Base-by-base conservation (phyloP, 1,284 basidiomycete species). In the Fomitopsis schrenkii region DNA sequence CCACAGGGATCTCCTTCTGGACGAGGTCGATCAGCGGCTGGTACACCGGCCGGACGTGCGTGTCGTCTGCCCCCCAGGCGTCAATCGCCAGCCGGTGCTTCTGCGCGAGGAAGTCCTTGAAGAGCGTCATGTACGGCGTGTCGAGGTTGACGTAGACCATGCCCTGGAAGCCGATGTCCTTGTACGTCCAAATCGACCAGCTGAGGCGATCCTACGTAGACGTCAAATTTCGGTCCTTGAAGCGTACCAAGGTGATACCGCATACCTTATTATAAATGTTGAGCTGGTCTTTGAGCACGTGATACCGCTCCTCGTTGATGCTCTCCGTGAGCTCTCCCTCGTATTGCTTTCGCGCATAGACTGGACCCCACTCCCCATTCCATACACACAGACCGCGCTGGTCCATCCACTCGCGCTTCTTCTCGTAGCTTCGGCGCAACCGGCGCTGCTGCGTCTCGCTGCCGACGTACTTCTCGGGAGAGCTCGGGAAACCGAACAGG, bases 341-440 rank as follows among this genome's bases (percentile, higher is more conserved):
- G 65, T 86, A 88, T 65, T 81, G 74, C 59, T 58, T 65, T 41
- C 86, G 73, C 3, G 84, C 86, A 64, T 87, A 88, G 14, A 88
- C 87, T 0, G 86, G 85, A 1, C 86, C 86, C 81, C 88, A 91
- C 73, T 91, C 89, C 64, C 90, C 86, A 67, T 91, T 91, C 89
- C 88, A 90, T 15, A 88, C 88, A 58, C 86, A 89, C 26, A 88
- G 75, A 0, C 82, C 84, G 19, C 77, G 75, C 65, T 80, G 72
- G 66, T 88, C 85, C 82, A 88, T 87, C 88, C 87, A 89, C 60
- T 79, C 76, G 28, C 85, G 76, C 73, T 93, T 92, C 74, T 83
- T 83, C 68, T 84, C 77, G 67, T 89, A 91, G 50, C 80, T 82
- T 59, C 79, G 75, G 62, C 71, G 72, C 65, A 91, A 71, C 46